These are phyloP conservation scores for Cercis canadensis DNA, from an alignment of 306 rosid genomes.

Conservation along the genomic window DNA sequence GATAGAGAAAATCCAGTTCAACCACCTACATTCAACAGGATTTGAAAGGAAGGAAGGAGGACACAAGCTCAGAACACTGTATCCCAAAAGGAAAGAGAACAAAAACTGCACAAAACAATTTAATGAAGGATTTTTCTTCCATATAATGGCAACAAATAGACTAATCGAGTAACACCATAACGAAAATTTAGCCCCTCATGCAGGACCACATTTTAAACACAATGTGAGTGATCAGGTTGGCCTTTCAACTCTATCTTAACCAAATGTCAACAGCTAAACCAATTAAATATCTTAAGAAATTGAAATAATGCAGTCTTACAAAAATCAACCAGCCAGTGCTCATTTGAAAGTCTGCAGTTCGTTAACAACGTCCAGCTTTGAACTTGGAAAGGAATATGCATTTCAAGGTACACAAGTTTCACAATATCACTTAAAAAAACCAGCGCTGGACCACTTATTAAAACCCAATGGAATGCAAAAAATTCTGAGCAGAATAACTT, in stretches of 20 bases:
- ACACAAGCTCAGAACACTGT: neutral
- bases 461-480: neutral
- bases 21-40: conserved; percentile 59
- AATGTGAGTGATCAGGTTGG: too few species aligned
- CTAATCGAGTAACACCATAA: neutral
- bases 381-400: neutral
- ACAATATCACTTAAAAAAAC: conserved; percentile 16
- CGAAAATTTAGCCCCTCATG: too few species aligned
- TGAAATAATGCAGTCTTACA: neutral
- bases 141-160: neutral
- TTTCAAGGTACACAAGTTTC: neutral
- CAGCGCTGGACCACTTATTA: neutral
- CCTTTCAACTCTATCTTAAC: neutral
- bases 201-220: too few species aligned
- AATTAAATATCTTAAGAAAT: neutral
- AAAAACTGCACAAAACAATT: neutral
- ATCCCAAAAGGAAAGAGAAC: neutral
- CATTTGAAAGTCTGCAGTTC: neutral
- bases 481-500: neutral
- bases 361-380: conserved; percentile 1
- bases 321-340: neutral
- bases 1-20: conserved; percentile 97
- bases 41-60: conserved; percentile 1
- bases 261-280: neutral
- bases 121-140: neutral